These are phyloP conservation scores for Boletus bicolor DNA, from an alignment of 768 basidiomycete species.

Conservation along the genomic window DNA sequence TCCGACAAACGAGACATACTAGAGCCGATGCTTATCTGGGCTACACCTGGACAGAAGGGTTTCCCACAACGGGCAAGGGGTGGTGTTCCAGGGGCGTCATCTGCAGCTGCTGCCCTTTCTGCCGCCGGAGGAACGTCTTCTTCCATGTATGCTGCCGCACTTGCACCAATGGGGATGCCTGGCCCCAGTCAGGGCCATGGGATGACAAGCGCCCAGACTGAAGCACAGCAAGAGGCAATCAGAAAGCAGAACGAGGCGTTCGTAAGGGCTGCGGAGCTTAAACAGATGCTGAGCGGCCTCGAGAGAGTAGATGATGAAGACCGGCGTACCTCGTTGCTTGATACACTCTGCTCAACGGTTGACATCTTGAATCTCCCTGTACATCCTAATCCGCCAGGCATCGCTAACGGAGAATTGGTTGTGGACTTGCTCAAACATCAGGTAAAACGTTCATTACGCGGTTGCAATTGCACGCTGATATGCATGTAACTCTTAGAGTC, in stretches of 20 bases:
- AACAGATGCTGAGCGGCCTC: constrained; percentile 57
- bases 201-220: constrained; percentile 18
- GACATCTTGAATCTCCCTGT: constrained; percentile 72
- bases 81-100: constrained; percentile 17
- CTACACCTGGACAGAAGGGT: constrained; percentile 65
- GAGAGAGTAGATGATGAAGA: constrained; percentile 79
- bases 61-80: constrained; percentile 34
- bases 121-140: constrained; percentile 16
- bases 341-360: constrained; percentile 61
- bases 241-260: constrained; percentile 41
- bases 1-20: constrained; percentile 56
- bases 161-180: constrained; percentile 20
- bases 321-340: constrained; percentile 66
- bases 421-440: constrained; percentile 83
- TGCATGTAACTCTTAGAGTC: constrained; percentile 45
- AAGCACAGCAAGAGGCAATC: constrained; percentile 35
- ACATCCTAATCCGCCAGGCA: constrained; percentile 70
- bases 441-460: constrained; percentile 34
- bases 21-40: constrained; percentile 70
- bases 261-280: constrained; percentile 64
- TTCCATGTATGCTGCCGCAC: constrained; percentile 13
- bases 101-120: constrained; percentile 14
- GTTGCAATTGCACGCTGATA: not conserved
- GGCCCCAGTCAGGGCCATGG: constrained; percentile 18
- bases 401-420: constrained; percentile 58